These are phyloP conservation scores for Aciculosporium take DNA, from an alignment of 2,329 filamentous ascomycete genomes.

Conservation along the genomic window DNA sequence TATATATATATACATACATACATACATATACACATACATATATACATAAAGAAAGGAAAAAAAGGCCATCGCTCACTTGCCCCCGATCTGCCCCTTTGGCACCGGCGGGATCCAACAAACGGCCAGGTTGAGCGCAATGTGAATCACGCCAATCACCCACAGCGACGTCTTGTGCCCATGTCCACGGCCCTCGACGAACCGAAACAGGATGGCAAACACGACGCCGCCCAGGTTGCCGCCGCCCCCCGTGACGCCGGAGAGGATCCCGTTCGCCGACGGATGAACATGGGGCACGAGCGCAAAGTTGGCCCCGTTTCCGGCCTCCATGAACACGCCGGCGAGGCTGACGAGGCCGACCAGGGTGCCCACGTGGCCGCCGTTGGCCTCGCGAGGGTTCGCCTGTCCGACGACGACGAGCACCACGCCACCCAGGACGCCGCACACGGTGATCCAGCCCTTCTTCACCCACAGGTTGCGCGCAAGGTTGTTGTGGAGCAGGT, in stretches of 20 bases:
- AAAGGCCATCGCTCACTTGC: constrained; percentile 9
- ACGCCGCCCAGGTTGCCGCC: constrained; percentile 76
- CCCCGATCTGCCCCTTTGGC: constrained; percentile 30
- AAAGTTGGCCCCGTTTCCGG: constrained; percentile 76
- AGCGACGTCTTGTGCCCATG: constrained; percentile 54
- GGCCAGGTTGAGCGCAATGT: constrained; percentile 52
- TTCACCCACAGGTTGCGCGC: constrained; percentile 22
- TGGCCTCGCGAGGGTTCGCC: constrained; percentile 44
- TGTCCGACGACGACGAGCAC: constrained; percentile 48
- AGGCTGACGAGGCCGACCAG: constrained; percentile 68
- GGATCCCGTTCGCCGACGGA: constrained; percentile 62
- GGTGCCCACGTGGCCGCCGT: constrained; percentile 25
- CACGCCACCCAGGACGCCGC: constrained; percentile 48
- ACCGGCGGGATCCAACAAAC: constrained; percentile 43
- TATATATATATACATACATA: no score
- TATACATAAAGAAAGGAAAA: not conserved
- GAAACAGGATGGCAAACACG: constrained; percentile 69
- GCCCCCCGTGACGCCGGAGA: constrained; percentile 67
- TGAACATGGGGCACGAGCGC: constrained; percentile 77
- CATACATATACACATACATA: no score
- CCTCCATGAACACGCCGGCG: constrained; percentile 71
- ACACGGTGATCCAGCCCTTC: constrained; percentile 31
- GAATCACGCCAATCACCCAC: constrained; percentile 71
- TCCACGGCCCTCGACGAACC: constrained; percentile 50
- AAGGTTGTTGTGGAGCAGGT: constrained; percentile 30